Evolutionary conservation across 2,329 filamentous ascomycete genomes (phyloP), one percentile per base, ranked within the genome.

Genomic region (Tolypocladium guangdongense): DNA sequence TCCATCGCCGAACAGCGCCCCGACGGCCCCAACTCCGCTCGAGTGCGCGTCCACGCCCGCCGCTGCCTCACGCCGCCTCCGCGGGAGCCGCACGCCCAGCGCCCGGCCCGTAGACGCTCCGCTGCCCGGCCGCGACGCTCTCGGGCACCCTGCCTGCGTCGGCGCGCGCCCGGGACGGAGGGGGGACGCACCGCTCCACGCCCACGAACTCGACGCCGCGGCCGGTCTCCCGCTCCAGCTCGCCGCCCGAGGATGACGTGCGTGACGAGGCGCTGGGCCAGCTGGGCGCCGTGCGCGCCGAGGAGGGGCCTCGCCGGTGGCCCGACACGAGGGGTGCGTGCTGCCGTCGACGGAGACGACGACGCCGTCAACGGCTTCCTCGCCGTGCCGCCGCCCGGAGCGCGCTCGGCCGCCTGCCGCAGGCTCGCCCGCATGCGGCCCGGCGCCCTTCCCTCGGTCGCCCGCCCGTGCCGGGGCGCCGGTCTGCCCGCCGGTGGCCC

Each of bases 281-380:
- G 75, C 43, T 71, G 75, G 1, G 83, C 92, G 22, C 91, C 92
- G 64, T 95, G 82, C 54, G 83, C 76, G 6, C 78, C 81, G 38
- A 96, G 78, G 18, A 95, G 68, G 53, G 84, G 83, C 74, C 93
- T 95, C 54, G 78, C 65, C 82, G 87, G 72, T 95, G 88, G 68
- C 96, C 91, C 16, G 88, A 95, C 57, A 96, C 80, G 27, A 82
- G 1, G 91, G 90, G 55, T 84, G 79, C 2, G 90, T 95, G 59
- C 87, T 91, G 56, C 90, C 90, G 68, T 96, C 96, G 68, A 96
- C 80, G 71, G 92, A 93, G 61, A 96, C 79, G 51, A 81, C 84
- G 24, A 90, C 77, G 18, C 83, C 81, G 46, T 80, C 71, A 96
- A 91, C 52, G 95, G 78, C 48, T 73, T 63, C 59, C 61, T 45